Conservation (phyloP, 345 rosid species). For the Murraya paniculata region DNA sequence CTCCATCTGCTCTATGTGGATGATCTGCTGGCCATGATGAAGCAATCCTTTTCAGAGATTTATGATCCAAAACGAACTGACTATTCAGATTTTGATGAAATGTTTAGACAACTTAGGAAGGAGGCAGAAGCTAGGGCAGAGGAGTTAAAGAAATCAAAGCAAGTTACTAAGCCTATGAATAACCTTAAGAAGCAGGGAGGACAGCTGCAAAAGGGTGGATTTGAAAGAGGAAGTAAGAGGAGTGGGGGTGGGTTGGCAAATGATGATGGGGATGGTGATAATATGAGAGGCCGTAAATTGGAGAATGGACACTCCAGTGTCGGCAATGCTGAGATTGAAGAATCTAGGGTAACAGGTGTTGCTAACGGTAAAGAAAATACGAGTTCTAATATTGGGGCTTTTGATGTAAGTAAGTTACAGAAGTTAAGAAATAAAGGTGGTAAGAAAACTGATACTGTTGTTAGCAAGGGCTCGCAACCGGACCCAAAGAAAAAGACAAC, state of each 20-base stretch:
- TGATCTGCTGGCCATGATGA: conserved; percentile 76
- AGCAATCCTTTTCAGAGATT: conserved; percentile 65
- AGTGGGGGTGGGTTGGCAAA: conserved; percentile 32
- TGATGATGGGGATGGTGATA: conserved; percentile 59
- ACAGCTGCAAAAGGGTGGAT: conserved; percentile 50
- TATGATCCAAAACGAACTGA: conserved; percentile 67
- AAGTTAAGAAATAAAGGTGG: conserved; percentile 86
- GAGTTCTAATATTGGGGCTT: conserved; percentile 61
- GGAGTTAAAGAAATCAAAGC: conserved; percentile 77
- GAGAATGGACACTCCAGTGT: conserved; percentile 68
- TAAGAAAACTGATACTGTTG: conserved; percentile 76
- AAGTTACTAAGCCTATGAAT: conserved; percentile 43
- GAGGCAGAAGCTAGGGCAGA: conserved; percentile 94
- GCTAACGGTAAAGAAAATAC: conserved; percentile 82
- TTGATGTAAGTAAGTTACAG: conserved; percentile 90
- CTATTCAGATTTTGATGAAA: conserved; percentile 74
- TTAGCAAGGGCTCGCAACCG: conserved; percentile 63
- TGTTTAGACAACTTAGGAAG: conserved; percentile 84
- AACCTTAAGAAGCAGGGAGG: conserved; percentile 66
- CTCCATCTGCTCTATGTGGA: conserved; percentile 90
- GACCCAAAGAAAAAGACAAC: conserved; percentile 76
- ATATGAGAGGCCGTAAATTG: conserved; percentile 40
- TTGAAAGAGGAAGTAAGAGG: conserved; percentile 59
- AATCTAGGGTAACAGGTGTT: conserved; percentile 42
- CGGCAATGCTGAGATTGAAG: conserved; percentile 33